Base-by-base conservation (phyloP, 345 rosid genomes). In the Salix viminalis region DNA sequence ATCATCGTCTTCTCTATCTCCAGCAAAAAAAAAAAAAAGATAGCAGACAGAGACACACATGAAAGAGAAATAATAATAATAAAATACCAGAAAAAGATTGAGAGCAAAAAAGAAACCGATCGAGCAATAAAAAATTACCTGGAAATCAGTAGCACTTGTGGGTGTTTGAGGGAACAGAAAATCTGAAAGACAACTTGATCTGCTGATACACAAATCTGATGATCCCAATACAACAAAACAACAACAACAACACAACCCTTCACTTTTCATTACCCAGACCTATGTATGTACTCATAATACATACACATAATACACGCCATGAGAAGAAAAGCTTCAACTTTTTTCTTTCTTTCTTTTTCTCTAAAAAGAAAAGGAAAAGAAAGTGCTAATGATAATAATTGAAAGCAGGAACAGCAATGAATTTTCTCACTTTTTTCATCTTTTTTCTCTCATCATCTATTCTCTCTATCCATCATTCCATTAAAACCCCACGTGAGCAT, bases 401-500 rank as follows among this genome's bases (percentile, higher is more conserved):
- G 76, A 77, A 65, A 76, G 77, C 26, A 75, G 79, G 24, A 23
- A 58, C 46, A 44, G 15, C 79, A 74, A 79, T 72, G 77, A 78
- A 77, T 75, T 50, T 64, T 60, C 81, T 78, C 82, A 77, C 82
- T 81, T 81, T 73, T 67, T 67, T 78, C 69, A 58, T 58, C 28
- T 58, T 76, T 84, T 81, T 79, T 69, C 76, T 56, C 77, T 74
- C 87, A 88, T 81, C 89, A 85, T 81, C 69, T 77, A 80, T 81
- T 83, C 86, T 79, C 77, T 67, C 79, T 61, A 79, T 70, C 86
- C 83, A 84, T 84, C 82, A 79, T 83, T 80, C 76, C 84, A 73
- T 78, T 82, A 78, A 73, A 85, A 75, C 77, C 88, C 87, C 89
- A 87, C 87, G 88, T 86, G 89, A 86, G 78, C 84, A 78, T 37